These are phyloP conservation scores for Saccharomyces eubayanus DNA, from an alignment of 805 yeast genomes.

Conservation along the genomic window DNA sequence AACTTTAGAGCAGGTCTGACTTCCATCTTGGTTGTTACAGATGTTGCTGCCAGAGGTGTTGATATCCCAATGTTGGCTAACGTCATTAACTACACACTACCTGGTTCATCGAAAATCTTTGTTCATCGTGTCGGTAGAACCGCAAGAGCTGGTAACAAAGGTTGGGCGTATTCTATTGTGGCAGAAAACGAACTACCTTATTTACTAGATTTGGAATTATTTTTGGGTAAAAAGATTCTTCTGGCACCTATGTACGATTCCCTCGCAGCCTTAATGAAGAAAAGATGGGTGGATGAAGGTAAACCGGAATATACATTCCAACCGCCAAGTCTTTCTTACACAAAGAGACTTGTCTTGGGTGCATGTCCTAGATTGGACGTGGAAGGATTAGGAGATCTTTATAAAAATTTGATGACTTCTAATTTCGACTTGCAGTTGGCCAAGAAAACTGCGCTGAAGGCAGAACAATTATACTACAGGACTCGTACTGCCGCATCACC, in stretches of 20 bases:
- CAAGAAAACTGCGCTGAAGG: conserved; percentile 69
- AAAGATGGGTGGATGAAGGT: conserved; percentile 36
- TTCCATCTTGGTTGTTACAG: conserved; percentile 87
- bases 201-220: conserved; percentile 79
- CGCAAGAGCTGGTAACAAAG: conserved; percentile 96
- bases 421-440: conserved; percentile 62
- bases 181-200: conserved; percentile 84
- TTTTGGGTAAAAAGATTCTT: conserved; percentile 74
- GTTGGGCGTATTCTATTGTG: conserved; percentile 94
- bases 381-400: conserved; percentile 67
- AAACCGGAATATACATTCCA: conserved; percentile 30
- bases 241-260: conserved; percentile 63
- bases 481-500: conserved; percentile 81
- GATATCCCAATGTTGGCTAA: conserved; percentile 95
- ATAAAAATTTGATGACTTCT: conserved; percentile 47
- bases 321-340: conserved; percentile 60
- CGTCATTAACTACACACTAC: conserved; percentile 84
- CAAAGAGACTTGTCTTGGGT: conserved; percentile 75
- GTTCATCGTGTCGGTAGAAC: conserved; percentile 98
- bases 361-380: conserved; percentile 64
- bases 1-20: conserved; percentile 81
- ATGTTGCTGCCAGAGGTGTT: conserved; percentile 98
- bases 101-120: conserved; percentile 87
- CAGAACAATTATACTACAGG: conserved; percentile 78
- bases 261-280: conserved; percentile 44